Percentiles rank a stretch among this genome's conserved stretches.
These are phyloP conservation scores for Microbotryomycetes sp. DNA, from an alignment of 1,284 basidiomycete genomes.

Conservation along the genomic window DNA sequence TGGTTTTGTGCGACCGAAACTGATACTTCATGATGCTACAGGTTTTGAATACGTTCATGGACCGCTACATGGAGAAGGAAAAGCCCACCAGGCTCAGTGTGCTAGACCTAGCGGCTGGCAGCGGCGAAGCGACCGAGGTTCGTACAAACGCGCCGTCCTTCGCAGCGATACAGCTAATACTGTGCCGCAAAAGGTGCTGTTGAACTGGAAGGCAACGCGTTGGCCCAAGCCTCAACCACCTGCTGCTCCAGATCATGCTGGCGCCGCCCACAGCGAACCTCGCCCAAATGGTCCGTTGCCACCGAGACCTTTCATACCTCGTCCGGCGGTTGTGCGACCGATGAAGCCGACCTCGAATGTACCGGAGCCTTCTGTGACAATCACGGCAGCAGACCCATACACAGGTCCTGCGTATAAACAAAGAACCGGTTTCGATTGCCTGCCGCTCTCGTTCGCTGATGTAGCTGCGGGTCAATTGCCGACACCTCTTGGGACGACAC, in stretches of 20 bases:
- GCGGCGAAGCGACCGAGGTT: slow-evolving; percentile 40
- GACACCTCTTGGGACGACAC: slow-evolving; percentile 11
- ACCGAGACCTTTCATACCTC: slow-evolving; percentile 1
- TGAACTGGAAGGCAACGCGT: slow-evolving; percentile 17
- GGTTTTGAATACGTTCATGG: slow-evolving; percentile 38
- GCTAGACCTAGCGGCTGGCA: slow-evolving; percentile 51
- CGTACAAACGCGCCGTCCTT: background rate
- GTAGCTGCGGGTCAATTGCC: slow-evolving; percentile 50
- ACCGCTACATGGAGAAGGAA: slow-evolving; percentile 46
- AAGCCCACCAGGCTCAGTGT: slow-evolving; percentile 38
- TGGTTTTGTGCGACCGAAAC: too few species aligned
- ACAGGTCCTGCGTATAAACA: slow-evolving; percentile 24
- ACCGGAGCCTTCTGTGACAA: slow-evolving; percentile 3
- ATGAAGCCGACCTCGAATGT: background rate
- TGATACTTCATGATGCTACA: too few species aligned
- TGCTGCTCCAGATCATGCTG: background rate
- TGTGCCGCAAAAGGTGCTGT: slow-evolving; percentile 8
- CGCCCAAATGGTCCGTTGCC: background rate
- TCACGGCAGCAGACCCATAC: slow-evolving; percentile 31
- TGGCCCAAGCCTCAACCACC: slow-evolving; percentile 4
- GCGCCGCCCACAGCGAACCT: background rate
- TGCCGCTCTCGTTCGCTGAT: slow-evolving; percentile 51
- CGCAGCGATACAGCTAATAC: background rate
- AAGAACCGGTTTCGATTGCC: slow-evolving; percentile 49
- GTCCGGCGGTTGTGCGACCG: background rate